Evolutionary conservation across 2,329 filamentous ascomycete species (phyloP).

Genomic region (Neurospora sp.): DNA sequence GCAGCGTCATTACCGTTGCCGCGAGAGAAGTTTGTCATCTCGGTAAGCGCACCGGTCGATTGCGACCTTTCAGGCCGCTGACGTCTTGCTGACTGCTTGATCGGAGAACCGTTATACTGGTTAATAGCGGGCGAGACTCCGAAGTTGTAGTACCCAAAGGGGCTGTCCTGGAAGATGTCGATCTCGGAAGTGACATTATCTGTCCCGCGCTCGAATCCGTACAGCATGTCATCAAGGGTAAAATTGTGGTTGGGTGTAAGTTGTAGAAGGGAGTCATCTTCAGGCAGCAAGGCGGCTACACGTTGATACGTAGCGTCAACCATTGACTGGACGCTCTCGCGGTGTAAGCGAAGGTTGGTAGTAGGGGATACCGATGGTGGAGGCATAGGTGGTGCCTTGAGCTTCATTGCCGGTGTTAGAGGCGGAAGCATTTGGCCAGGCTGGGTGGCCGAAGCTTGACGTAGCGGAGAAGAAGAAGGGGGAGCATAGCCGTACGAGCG

Average conservation of each 20-base stretch:
- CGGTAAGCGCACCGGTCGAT: conserved; percentile 51
- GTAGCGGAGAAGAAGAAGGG: conserved; percentile 59
- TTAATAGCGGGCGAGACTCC: conserved; percentile 28
- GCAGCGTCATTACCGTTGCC: conserved; percentile 42
- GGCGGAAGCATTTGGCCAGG: conserved; percentile 58
- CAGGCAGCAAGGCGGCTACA: conserved; percentile 34
- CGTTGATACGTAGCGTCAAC: conserved; percentile 63
- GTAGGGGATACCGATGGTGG: conserved; percentile 82
- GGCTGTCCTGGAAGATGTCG: conserved; percentile 49
- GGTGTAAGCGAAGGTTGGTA: conserved; percentile 82
- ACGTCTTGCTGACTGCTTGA: conserved; percentile 53
- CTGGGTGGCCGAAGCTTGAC: conserved; percentile 36
- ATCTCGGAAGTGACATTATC: conserved; percentile 46
- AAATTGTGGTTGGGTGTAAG: conserved; percentile 56
- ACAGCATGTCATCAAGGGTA: conserved; percentile 48
- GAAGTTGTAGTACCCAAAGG: conserved; percentile 25
- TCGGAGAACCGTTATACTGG: conserved; percentile 51
- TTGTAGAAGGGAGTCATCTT: conserved; percentile 37
- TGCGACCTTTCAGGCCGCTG: conserved; percentile 53
- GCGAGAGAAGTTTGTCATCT: conserved; percentile 45
- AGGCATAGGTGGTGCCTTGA: conserved; percentile 51
- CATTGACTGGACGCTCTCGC: conserved; percentile 71
- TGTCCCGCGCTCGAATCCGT: conserved; percentile 35
- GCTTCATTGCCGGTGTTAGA: conserved; percentile 74
- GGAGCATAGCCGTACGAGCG: conserved; percentile 44